Evolutionary conservation across 345 rosid genomes (phyloP), one percentile per base, ranked within the genome.

Genomic region (Eucalyptus microcorys): DNA sequence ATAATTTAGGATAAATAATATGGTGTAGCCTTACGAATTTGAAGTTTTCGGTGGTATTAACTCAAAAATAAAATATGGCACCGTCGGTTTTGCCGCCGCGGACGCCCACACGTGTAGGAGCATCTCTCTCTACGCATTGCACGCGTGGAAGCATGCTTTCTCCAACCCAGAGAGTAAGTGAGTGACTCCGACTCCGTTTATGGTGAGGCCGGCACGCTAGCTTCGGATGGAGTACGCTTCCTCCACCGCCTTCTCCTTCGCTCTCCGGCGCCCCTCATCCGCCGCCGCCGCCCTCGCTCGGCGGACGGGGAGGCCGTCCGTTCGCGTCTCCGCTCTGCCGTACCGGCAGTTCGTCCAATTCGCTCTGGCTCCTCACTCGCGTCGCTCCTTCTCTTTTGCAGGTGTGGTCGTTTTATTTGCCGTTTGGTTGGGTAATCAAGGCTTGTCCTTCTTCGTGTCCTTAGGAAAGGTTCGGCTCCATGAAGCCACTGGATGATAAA

Each of bases 371-470:
- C 90, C 89, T 40, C 93, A 87, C 59, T 57, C 96, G 89, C 92
- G 89, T 95, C 88, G 84, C 87, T 42, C 94, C 98, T 91, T 97
- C 98, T 87, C 95, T 93, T 15, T 93, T 96, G 45, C 97, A 97
- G 97, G 99, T 96, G 50, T 85, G 83, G 32, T 57, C 32, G n/a
- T 13, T 19, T n/a, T 45, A 59, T 85, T 40, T 42, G 88, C 53
- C 49, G 47, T 61, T 30, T 27, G 22, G 34, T 48, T 87, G 49
- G 13, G 42, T n/a, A 83, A 19, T 49, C 52, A 49, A 49, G 52
- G 52, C 52, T 49, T 49, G 7, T 49, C 52, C 52, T 49, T 49
- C 52, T 8, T 50, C 84, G 76, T 30, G 88, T 89, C 81, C 81
- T 87, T 90, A 97, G 99, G 97, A 96, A 88, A 93, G 79, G 48